Evolutionary conservation across 768 basidiomycete genomes (phyloP), one percentile per base, ranked within the genome.

Genomic region (Neoboletus subvelutipes): DNA sequence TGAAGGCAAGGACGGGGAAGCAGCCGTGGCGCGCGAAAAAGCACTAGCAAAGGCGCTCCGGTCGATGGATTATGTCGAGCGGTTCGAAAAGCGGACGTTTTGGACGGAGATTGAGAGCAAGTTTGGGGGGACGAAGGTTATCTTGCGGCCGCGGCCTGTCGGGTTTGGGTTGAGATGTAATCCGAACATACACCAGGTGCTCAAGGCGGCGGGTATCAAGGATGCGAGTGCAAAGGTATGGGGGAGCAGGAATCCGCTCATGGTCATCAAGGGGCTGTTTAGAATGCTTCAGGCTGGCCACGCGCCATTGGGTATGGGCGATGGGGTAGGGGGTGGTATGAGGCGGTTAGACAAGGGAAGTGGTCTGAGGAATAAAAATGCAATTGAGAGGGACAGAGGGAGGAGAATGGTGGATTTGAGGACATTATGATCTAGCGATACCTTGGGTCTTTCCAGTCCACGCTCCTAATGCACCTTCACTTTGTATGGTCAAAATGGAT

Each of bases 151-250:
- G 0, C 79, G 88, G 33, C 88, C 90, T 8, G 83, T 92, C 68
- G 97, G 97, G 2, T 98, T 98, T 70, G 97, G 97, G 8, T 76
- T 99, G 55, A 80, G 87, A 55, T 92, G 91, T 68, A 93, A 95
- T 65, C 94, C 93, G 1, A 83, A 86, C 66, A 75, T 99, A 52
- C 94, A 99, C 72, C 84, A 87, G 66, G 82, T 99, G 41, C 80
- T 95, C 66, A 90, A 92, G 62, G 94, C 94, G 0, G 95, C 94
- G 1, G 97, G 96, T 12, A 90, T 99, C 75, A 90, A 92, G 71
- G 96, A 99, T 74, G 81, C 91, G 42, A 94, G 91, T 63, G 96
- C 92, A 31, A 98, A 97, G 74, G 90, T 98, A 20, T 91, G 92
- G 85, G 94, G 96, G 17, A 94, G 91, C 67, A 78, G 90, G 61